phyloP scores from a whole-genome alignment of 768 basidiomycete species.

The Suillus americanus region DNA sequence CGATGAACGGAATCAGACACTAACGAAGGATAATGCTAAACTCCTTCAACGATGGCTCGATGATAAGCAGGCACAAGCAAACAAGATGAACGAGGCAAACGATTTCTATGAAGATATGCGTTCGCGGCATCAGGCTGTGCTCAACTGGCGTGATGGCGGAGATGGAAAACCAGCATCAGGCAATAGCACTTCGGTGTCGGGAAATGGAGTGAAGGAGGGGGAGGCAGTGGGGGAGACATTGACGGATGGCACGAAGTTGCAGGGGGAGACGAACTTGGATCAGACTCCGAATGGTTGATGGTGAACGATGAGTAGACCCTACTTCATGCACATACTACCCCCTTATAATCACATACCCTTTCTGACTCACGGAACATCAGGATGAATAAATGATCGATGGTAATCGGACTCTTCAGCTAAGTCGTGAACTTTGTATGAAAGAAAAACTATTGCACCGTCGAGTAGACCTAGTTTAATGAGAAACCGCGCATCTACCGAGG shows the following conservation, averaged over 20 bases:
- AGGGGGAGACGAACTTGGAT: constrained; percentile 65
- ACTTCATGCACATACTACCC: constrained; percentile 6
- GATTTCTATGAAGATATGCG: constrained; percentile 88
- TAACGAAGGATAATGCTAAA: constrained; percentile 91
- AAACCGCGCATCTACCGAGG: constrained; percentile 31
- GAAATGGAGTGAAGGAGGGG: constrained; percentile 45
- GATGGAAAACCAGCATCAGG: constrained; percentile 34
- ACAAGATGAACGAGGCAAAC: constrained; percentile 94
- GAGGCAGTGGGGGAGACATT: constrained; percentile 34
- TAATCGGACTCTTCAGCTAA: constrained; percentile 9
- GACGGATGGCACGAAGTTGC: constrained; percentile 78
- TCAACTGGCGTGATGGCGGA: constrained; percentile 52
- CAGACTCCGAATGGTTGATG: constrained; percentile 92
- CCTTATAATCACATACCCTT: constrained; percentile 24
- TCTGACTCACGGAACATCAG: background rate
- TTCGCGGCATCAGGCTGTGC: constrained; percentile 62
- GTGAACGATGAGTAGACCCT: constrained; percentile 44
- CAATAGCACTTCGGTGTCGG: constrained; percentile 35
- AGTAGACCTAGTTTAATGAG: constrained; percentile 20
- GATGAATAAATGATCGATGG: background rate
- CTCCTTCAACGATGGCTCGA: constrained; percentile 97
- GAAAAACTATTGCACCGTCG: constrained; percentile 18
- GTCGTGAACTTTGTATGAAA: constrained; percentile 8
- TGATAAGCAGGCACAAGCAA: constrained; percentile 88
- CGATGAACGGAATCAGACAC: constrained; percentile 80